Percentiles rank a stretch among this genome's conserved stretches.
These are phyloP conservation scores for Solanum tarapatanum DNA, from an alignment of 257 asterid species.

Conservation along the genomic window DNA sequence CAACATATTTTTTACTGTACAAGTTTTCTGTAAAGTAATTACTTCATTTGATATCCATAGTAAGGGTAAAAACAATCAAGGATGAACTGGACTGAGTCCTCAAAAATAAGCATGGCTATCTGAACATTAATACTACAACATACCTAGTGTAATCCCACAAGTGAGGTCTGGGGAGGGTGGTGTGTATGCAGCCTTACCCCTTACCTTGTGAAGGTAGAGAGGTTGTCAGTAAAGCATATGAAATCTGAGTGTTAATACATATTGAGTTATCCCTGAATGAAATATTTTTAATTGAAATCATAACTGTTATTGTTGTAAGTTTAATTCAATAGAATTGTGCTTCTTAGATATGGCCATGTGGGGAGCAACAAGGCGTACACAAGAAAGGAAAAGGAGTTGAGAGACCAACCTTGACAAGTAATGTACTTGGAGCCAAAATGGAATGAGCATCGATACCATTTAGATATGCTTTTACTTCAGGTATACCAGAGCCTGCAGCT, in stretches of 20 bases:
- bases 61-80: background rate
- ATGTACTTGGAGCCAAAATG: conserved; percentile 91
- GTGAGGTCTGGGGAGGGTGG: background rate
- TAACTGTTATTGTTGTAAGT: background rate
- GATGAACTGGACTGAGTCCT: background rate
- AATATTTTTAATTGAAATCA: background rate
- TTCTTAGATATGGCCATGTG: background rate
- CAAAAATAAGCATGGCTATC: background rate
- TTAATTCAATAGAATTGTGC: background rate
- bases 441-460: conserved; percentile 96
- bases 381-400: background rate
- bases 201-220: background rate
- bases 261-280: background rate
- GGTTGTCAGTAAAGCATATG: background rate
- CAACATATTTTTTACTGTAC: background rate
- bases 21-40: background rate
- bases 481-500: conserved; percentile 98
- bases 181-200: background rate
- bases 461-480: conserved; percentile 98
- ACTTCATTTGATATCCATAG: background rate
- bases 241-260: background rate
- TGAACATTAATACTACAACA: background rate
- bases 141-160: background rate
- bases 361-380: background rate
- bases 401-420: conserved; percentile 68